Evolutionary conservation across 31 red algal genomes (phyloP), one percentile per base, ranked within the genome.

Genomic region (Asparagopsis taxiformis): DNA sequence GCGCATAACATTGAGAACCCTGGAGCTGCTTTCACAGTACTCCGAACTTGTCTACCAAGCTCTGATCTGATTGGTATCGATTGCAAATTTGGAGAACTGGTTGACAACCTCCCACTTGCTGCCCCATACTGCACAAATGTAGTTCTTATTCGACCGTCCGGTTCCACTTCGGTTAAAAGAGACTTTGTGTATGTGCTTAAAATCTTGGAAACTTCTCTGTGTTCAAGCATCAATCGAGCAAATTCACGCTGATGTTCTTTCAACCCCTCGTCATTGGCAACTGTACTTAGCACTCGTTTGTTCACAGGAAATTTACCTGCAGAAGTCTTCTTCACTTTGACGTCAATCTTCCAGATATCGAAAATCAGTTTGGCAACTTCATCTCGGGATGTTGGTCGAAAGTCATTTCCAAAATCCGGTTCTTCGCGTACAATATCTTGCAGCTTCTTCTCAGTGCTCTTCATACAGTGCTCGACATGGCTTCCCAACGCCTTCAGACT

Each of bases 21-120:
- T 21, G 43, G 60, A 0, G 68, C 17, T 1, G 87, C 77, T 21
- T 36, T 46, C 23, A 91, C 32, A 25, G 56, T 55, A 41, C 30
- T 33, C 21, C 87, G 87, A 28, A 91, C 26, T 21, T 39, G 17
- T 24, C 61, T 59, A 38, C 87, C 87, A 22, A 56, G 49, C 29
- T 30, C 59, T 16, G 57, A 50, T 5, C 87, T 62, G 2, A 75
- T 59, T 0, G 87, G 87, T 2, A 91, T 62, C 3, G 57, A 29
- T 64, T 91, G 87, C 76, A 91, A 38, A 46, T 91, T 91, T 22
- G 87, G 87, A 15, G 28, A 30, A 11, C 59, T 33, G 21, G 68
- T 76, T 25, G 87, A 68, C 10, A 75, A 49, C 17, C 87, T 51
- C 1, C 87, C 87, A 59, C 62, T 82, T 7, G 62, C 26, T 16